Evolutionary conservation across 2,329 filamentous ascomycete genomes (phyloP).

Genomic region (Botrytis hyacinthi): DNA sequence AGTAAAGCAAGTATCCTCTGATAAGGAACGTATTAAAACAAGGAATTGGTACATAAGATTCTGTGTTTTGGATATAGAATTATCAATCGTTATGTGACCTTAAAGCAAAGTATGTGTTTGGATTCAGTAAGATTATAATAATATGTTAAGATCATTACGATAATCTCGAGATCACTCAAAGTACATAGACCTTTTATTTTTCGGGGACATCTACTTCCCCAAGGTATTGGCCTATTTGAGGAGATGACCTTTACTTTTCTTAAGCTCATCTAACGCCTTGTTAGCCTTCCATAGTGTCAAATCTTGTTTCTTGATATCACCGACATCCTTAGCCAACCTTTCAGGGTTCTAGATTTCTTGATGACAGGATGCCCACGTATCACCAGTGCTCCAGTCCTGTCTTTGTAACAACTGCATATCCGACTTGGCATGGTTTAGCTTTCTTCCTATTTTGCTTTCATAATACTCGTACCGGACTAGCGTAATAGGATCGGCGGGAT

Average conservation of each 20-base stretch:
- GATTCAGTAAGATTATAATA: no score
- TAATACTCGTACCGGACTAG: no score
- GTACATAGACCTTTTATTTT: not conserved
- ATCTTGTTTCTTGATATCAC: not conserved
- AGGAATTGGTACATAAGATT: not conserved
- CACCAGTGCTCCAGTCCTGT: no score
- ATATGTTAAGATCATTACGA: not conserved
- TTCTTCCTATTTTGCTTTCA: no score
- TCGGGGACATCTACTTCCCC: not conserved
- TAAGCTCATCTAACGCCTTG: accelerated
- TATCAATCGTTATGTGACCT: not conserved
- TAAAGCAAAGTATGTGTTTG: not conserved
- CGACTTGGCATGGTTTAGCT: accelerated
- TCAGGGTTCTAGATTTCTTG: not conserved
- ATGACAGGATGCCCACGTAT: no score
- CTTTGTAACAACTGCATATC: no score
- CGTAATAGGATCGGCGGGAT: not conserved
- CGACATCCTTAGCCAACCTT: not conserved
- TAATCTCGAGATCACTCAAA: not conserved
- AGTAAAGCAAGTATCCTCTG: not conserved
- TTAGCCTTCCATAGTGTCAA: not conserved
- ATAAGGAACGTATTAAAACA: not conserved
- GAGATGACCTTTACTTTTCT: no score
- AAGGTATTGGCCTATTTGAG: no score
- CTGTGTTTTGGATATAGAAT: not conserved